phyloP scores from a whole-genome alignment of 2,329 filamentous ascomycete species.

The Verticillium nubilum region DNA sequence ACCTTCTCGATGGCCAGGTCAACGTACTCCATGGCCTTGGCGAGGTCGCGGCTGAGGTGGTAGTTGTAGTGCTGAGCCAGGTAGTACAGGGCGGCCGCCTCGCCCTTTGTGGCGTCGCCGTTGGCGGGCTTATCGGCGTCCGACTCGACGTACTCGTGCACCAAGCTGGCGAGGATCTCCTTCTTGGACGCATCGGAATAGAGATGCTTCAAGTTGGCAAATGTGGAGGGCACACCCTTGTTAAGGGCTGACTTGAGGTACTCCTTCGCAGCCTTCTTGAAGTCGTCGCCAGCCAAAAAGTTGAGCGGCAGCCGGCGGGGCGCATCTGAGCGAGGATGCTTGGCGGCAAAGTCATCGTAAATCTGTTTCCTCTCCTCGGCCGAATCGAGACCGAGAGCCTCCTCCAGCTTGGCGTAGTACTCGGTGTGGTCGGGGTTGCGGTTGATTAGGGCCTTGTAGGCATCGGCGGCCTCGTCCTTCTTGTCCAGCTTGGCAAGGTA shows the following conservation, averaged over 20 bases:
- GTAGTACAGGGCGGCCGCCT: conserved; percentile 82
- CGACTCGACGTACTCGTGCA: conserved; percentile 69
- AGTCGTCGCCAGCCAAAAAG: conserved; percentile 76
- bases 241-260: conserved; percentile 83
- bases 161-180: conserved; percentile 67
- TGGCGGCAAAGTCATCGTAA: conserved; percentile 72
- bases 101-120: conserved; percentile 52
- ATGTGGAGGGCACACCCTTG: conserved; percentile 92
- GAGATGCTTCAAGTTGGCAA: conserved; percentile 92
- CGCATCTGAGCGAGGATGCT: conserved; percentile 78
- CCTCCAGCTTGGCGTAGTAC: conserved; percentile 77
- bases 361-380: conserved; percentile 61
- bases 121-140: conserved; percentile 39
- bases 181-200: conserved; percentile 77
- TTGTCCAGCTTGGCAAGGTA: conserved; percentile 75
- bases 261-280: conserved; percentile 67
- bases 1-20: conserved; percentile 78
- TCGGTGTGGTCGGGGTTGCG: conserved; percentile 81
- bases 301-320: conserved; percentile 82
- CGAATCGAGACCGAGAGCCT: conserved; percentile 56
- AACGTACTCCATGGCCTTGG: conserved; percentile 75
- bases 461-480: conserved; percentile 74
- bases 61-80: conserved; percentile 98
- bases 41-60: conserved; percentile 74
- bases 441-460: conserved; percentile 75